phyloP scores from a whole-genome alignment of 306 rosid species.

The Spatholobus suberectus region DNA sequence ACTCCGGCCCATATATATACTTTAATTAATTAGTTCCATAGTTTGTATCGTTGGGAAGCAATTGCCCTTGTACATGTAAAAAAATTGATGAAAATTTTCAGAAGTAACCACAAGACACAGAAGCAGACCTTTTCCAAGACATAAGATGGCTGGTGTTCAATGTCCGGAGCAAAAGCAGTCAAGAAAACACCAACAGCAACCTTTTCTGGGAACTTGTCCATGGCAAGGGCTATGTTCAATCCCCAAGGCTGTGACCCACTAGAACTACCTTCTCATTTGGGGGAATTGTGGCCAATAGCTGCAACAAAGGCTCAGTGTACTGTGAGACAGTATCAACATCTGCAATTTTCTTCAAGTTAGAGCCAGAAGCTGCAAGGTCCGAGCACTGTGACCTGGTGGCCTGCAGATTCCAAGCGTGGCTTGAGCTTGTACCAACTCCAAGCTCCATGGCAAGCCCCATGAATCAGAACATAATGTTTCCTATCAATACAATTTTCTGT shows the following conservation, averaged over 20 bases:
- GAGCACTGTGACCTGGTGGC: conserved; percentile 61
- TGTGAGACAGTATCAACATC: conserved; percentile 49
- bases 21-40: background rate
- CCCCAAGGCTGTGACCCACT: conserved; percentile 88
- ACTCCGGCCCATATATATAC: too few species aligned
- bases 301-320: conserved; percentile 64
- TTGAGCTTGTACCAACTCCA: conserved; percentile 86
- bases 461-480: conserved; percentile 69
- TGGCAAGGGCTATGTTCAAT: conserved; percentile 64
- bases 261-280: conserved; percentile 60
- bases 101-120: background rate
- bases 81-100: background rate
- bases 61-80: background rate
- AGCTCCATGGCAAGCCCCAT: conserved; percentile 81
- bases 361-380: conserved; percentile 71
- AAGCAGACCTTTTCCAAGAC: conserved; percentile 58
- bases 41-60: background rate
- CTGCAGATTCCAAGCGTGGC: conserved; percentile 60
- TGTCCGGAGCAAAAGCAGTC: conserved; percentile 70
- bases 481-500: background rate
- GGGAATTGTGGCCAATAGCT: conserved; percentile 47
- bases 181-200: conserved; percentile 62
- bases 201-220: conserved; percentile 65
- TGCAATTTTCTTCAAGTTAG: conserved; percentile 46
- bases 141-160: conserved; percentile 52